phyloP scores from a whole-genome alignment of 2,329 filamentous ascomycete genomes.

The Hymenoscyphus linearis region DNA sequence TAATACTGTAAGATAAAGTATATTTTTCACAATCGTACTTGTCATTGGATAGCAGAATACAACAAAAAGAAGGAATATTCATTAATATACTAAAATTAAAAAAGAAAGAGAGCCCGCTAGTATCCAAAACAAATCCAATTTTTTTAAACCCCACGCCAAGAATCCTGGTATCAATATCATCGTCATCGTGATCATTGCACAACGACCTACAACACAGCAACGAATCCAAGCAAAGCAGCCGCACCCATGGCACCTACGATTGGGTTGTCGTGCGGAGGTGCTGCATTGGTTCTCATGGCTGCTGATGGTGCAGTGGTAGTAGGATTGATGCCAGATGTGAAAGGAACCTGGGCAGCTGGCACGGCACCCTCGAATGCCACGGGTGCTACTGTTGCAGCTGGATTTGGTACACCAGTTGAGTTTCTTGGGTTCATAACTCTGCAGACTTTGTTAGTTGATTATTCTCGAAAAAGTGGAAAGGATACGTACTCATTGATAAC shows the following conservation, averaged over 20 bases:
- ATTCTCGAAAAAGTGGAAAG: not conserved
- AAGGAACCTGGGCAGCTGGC: slow-evolving; percentile 6
- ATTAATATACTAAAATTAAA: not conserved
- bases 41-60: not conserved
- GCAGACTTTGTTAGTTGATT: not conserved
- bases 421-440: slow-evolving; percentile 18
- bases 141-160: not conserved
- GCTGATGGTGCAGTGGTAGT: slow-evolving; percentile 15
- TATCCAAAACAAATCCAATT: not conserved
- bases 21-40: too few species aligned
- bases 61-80: not conserved
- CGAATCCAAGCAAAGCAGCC: slow-evolving; percentile 8
- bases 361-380: slow-evolving; percentile 9
- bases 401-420: slow-evolving; percentile 10
- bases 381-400: slow-evolving; percentile 8
- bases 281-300: slow-evolving; percentile 8
- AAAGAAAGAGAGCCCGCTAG: not conserved
- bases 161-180: not conserved
- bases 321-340: slow-evolving; percentile 10
- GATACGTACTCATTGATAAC: slow-evolving; percentile 31
- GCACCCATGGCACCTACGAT: slow-evolving; percentile 5
- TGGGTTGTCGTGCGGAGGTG: not conserved
- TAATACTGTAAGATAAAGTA: too few species aligned
- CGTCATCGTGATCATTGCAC: not conserved
- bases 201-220: not conserved